Base-by-base conservation (phyloP, 768 basidiomycete species). In the Amanita rimosa region DNA sequence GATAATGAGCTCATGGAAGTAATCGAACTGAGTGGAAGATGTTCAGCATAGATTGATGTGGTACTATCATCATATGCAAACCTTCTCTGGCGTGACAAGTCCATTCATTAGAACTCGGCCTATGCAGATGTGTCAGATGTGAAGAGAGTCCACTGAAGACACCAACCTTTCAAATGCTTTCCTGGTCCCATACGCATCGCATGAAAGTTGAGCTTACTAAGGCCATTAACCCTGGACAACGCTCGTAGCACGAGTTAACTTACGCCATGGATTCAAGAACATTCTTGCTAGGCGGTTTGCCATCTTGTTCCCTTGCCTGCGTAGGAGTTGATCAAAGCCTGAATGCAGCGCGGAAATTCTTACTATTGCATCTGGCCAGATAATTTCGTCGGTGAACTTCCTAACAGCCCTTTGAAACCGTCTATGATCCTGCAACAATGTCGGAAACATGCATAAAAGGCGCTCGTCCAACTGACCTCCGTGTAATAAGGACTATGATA, bases 151-250 rank as follows among this genome's bases (percentile, higher is more conserved):
- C 19, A 40, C 11, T 27, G 17, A 16, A 11, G 21, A 31, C 11
- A 47, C 48, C 8, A 38, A 58, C 70, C 67, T 56, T 86, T 75
- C 19, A 97, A 71, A 57, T 96, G 92, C 62, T 87, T 87, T 22
- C 91, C 92, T 19, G 94, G 94, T 13, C 95, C 95, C 67, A 94
- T 72, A 16, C 89, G 81, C 93, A 96, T 95, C 11, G 89, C 87
- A 60, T 90, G 86, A 16, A 97, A 48, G 57, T 91, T 81, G 26
- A 76, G 46, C 44, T 80, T 79, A 13, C 81, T 83, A 41, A 11
- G 34, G 8, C 21, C 27, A 27, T 35, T n/a, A 51, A 48, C 21
- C 22, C 76, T 74, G 72, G 52, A 81, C 71, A 33, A 83, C 65
- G 26, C 85, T 72, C n/a, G 37, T 1, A 10, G 11, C 11, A 16